These are phyloP conservation scores for Bipolaris sorokiniana DNA, from an alignment of 2,329 filamentous ascomycete species.

Conservation along the genomic window DNA sequence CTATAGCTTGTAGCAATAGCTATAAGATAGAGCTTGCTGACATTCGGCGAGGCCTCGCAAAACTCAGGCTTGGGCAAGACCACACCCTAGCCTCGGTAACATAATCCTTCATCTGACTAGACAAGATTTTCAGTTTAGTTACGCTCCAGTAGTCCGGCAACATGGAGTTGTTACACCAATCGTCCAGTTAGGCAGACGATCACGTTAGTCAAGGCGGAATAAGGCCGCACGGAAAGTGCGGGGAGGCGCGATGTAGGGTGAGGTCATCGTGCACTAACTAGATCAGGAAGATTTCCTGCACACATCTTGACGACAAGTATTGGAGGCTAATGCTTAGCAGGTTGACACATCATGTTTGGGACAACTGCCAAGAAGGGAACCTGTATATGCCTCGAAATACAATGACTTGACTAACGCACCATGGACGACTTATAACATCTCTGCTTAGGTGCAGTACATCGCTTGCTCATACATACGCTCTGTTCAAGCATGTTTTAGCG, in stretches of 20 bases:
- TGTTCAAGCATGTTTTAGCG: too few relatives aligned
- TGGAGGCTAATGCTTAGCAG: too few relatives aligned
- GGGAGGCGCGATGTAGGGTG: constrained; percentile 10
- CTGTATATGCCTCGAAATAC: too few relatives aligned
- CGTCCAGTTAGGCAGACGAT: neutral
- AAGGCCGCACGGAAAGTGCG: neutral
- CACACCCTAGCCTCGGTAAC: constrained; percentile 10
- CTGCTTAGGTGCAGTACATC: too few relatives aligned
- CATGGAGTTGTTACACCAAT: constrained; percentile 7
- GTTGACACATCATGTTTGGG: too few relatives aligned
- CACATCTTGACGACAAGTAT: too few relatives aligned
- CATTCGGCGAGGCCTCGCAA: neutral
- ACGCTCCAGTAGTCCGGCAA: neutral
- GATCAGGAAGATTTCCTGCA: too few relatives aligned
- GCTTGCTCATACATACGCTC: too few relatives aligned
- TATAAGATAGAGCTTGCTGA: constrained; percentile 6
- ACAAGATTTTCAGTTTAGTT: neutral
- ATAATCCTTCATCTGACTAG: constrained; percentile 15
- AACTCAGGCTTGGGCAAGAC: neutral
- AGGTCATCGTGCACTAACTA: constrained; percentile 13
- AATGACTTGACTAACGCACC: too few relatives aligned
- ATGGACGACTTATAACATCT: too few relatives aligned
- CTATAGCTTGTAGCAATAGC: constrained; percentile 6
- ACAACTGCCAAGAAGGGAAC: too few relatives aligned
- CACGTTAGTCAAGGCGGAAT: constrained; percentile 7